Conservation (phyloP, 495 filamentous ascomycete species). For the Trichoderma erinaceum region DNA sequence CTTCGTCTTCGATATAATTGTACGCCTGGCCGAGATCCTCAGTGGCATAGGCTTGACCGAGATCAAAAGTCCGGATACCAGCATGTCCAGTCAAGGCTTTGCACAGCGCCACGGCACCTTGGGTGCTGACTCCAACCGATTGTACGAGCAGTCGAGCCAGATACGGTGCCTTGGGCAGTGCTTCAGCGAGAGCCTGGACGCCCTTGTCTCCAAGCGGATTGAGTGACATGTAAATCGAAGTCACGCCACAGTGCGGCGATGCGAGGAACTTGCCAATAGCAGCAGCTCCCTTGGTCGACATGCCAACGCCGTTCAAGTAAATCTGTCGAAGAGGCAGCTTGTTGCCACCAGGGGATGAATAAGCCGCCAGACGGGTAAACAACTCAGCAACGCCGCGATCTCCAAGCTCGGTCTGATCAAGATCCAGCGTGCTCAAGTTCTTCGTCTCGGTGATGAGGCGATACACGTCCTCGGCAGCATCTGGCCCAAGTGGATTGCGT, state of each 20-base stretch:
- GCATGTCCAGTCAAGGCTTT: constrained; percentile 21
- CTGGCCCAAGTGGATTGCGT: constrained; percentile 35
- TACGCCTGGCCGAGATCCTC: constrained; percentile 32
- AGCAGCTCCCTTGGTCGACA: constrained; percentile 23
- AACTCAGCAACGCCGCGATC: constrained; percentile 30
- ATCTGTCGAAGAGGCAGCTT: constrained; percentile 28
- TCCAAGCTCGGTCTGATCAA: constrained; percentile 38
- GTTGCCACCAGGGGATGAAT: constrained; percentile 13
- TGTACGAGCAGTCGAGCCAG: constrained; percentile 26
- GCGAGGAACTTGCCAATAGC: constrained; percentile 29
- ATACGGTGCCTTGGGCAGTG: constrained; percentile 23
- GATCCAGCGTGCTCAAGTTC: constrained; percentile 35
- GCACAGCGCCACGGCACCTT: constrained; percentile 25
- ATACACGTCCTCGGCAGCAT: constrained; percentile 24
- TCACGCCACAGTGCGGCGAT: constrained; percentile 24
- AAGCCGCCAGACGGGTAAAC: constrained; percentile 24
- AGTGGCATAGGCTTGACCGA: constrained; percentile 32
- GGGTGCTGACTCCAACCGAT: constrained; percentile 24
- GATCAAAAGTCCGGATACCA: constrained; percentile 24
- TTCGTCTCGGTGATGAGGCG: constrained; percentile 25
- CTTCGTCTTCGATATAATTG: constrained; percentile 25
- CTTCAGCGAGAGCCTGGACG: constrained; percentile 23
- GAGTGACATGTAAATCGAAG: constrained; percentile 30
- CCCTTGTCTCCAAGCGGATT: constrained; percentile 31
- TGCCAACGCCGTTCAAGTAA: constrained; percentile 36